Percentiles rank a stretch among this genome's conserved stretches.
Conservation (phyloP, 2,329 filamentous ascomycete genomes). For the Cadophora gregata region DNA sequence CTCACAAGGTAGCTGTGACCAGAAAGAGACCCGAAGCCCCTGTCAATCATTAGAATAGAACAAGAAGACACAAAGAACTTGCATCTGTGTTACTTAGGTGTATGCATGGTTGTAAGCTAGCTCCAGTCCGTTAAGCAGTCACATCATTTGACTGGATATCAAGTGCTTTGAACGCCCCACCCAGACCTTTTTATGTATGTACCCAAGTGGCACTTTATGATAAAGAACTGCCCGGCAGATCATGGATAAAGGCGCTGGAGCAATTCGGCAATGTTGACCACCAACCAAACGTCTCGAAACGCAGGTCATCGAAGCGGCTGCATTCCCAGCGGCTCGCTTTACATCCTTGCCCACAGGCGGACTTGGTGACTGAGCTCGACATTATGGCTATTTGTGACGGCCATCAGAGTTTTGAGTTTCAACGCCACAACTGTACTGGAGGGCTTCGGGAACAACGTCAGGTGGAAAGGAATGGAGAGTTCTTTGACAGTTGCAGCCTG, state of each 20-base stretch:
- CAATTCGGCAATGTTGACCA: background rate
- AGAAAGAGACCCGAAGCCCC: background rate
- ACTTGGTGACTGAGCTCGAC: background rate
- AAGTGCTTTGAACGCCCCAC: background rate
- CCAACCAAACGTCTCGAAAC: conserved; percentile 23
- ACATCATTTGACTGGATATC: background rate
- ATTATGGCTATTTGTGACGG: background rate
- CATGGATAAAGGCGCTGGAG: background rate
- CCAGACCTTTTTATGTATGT: background rate
- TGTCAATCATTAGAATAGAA: background rate
- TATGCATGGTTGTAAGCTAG: background rate
- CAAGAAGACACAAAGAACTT: background rate
- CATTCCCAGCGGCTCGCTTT: conserved; percentile 4
- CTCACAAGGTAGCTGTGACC: background rate
- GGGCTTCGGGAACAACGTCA: background rate
- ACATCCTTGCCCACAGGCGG: background rate
- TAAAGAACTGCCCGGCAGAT: background rate
- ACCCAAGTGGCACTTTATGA: background rate
- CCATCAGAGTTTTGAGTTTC: background rate
- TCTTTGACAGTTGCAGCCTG: background rate
- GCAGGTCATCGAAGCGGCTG: conserved; percentile 11
- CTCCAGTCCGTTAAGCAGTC: background rate
- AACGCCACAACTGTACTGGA: background rate
- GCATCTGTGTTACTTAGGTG: background rate
- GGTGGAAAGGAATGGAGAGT: background rate